phyloP scores from a whole-genome alignment of 768 basidiomycete genomes.

The Tylopilus balloui region DNA sequence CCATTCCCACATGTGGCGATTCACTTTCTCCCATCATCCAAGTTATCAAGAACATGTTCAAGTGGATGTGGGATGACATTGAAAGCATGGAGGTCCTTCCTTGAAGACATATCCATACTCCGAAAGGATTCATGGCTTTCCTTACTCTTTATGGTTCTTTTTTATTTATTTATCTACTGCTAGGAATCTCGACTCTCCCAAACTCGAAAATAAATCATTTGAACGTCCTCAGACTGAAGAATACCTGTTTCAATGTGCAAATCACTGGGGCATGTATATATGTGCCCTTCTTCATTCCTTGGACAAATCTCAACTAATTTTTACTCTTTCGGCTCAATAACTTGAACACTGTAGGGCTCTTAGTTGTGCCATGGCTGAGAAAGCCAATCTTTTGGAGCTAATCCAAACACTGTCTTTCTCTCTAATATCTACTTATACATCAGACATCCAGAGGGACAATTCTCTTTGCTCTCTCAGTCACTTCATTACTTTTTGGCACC shows the following conservation, averaged over 20 bases:
- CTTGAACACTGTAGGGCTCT: background rate
- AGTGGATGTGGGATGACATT: background rate
- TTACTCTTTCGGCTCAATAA: background rate
- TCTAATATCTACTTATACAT: background rate
- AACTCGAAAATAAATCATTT: background rate
- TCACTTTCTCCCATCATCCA: background rate
- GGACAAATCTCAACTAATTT: background rate
- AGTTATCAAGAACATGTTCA: background rate
- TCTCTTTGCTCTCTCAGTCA: background rate
- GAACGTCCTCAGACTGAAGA: background rate
- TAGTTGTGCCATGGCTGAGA: background rate
- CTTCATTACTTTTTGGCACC: background rate
- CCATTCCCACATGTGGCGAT: background rate
- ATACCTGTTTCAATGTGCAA: background rate
- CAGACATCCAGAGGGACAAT: background rate
- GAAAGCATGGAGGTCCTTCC: background rate
- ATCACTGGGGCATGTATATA: background rate
- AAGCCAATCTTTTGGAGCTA: background rate
- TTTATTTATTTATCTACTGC: background rate
- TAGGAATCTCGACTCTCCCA: background rate
- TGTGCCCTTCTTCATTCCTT: background rate
- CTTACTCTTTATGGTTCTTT: background rate
- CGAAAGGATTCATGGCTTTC: background rate
- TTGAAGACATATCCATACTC: background rate
- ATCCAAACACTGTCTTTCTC: background rate